phyloP scores from a whole-genome alignment of 257 asterid genomes.

The Solanum pinnatisectum region DNA sequence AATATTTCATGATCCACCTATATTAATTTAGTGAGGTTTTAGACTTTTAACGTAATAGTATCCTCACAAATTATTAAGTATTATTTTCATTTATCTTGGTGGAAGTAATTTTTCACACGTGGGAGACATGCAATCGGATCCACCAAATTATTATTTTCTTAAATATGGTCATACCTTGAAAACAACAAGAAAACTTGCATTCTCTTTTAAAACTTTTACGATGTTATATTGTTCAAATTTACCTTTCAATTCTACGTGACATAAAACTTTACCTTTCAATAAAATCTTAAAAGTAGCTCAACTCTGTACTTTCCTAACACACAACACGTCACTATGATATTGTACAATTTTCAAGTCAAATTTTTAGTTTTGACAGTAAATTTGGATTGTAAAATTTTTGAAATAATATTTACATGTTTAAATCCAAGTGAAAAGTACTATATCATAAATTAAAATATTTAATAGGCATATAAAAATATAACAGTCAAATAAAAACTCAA shows the following conservation, averaged over 20 bases:
- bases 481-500: fast-evolving
- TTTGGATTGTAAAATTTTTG: not conserved
- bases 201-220: not conserved
- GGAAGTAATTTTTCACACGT: not conserved
- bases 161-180: not conserved
- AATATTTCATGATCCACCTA: no score
- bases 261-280: not conserved
- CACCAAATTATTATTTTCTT: not conserved
- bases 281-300: not conserved
- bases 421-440: not conserved
- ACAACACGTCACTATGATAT: not conserved
- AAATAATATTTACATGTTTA: not conserved
- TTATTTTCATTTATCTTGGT: not conserved
- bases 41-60: not conserved
- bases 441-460: not conserved
- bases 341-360: not conserved
- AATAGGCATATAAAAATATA: not conserved
- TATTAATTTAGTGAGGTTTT: no score
- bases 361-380: not conserved
- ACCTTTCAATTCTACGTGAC: not conserved
- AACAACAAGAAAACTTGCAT: not conserved
- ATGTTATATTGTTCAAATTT: not conserved
- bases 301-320: not conserved
- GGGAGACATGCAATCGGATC: not conserved
- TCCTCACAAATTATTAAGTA: not conserved